These are phyloP conservation scores for Amaranthus palmeri DNA, from an alignment of 148 eudicot species.

Conservation along the genomic window DNA sequence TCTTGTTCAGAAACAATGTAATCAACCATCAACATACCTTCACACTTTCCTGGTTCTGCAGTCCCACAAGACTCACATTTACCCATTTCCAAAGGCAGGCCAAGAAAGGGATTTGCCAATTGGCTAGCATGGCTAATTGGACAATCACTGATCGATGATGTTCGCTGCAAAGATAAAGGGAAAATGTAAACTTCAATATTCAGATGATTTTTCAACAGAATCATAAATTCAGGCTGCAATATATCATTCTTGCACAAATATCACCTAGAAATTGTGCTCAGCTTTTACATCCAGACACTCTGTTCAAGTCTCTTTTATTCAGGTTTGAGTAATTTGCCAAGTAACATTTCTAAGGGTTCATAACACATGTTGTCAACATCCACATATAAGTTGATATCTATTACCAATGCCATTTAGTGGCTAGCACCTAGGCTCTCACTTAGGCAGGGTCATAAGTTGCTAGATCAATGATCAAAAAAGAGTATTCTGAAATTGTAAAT, in stretches of 20 bases:
- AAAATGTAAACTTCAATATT: background rate
- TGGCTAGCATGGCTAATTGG: constrained; percentile 77
- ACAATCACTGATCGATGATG: constrained; percentile 66
- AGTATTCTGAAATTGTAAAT: background rate
- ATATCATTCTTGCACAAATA: background rate
- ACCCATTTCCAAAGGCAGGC: constrained; percentile 69
- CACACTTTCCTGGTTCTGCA: constrained; percentile 66
- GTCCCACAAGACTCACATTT: constrained; percentile 88
- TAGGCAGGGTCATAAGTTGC: no score
- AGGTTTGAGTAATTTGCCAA: background rate
- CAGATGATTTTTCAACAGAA: background rate
- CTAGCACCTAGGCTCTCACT: no score
- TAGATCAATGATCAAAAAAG: background rate
- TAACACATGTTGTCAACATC: background rate
- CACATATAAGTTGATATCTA: background rate
- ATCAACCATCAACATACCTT: constrained; percentile 46
- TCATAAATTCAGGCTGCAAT: constrained; percentile 4
- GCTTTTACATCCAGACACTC: background rate
- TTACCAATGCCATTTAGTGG: no score
- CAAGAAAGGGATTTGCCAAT: constrained; percentile 74
- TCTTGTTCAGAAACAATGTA: background rate
- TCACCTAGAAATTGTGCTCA: background rate
- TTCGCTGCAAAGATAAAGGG: constrained; percentile 35
- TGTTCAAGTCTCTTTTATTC: background rate
- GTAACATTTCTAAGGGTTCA: background rate